These are phyloP conservation scores for Coniochaeta sp. DNA, from an alignment of 2,329 filamentous ascomycete species.

Conservation along the genomic window DNA sequence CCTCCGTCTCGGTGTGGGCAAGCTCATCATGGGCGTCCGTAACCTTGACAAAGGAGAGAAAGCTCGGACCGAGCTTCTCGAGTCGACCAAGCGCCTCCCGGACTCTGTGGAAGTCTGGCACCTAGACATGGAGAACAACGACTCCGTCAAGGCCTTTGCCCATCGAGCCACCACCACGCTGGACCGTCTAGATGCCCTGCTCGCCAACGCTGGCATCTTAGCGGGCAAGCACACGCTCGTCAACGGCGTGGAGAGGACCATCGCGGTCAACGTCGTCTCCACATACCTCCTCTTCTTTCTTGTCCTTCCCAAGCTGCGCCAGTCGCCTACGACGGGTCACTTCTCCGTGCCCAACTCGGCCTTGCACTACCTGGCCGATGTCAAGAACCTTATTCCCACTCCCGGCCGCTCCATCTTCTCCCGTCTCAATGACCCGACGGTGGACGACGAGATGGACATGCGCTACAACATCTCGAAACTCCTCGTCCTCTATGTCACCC, in stretches of 20 bases:
- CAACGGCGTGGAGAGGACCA: conserved; percentile 39
- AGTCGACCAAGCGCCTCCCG: conserved; percentile 3
- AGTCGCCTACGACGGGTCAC: conserved; percentile 11
- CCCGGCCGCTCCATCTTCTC: no score
- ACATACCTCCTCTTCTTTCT: conserved; percentile 21
- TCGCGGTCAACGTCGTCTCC: conserved; percentile 22
- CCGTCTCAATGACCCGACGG: no score
- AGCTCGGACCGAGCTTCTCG: conserved; percentile 14
- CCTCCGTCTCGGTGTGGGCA: conserved; percentile 21
- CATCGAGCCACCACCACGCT: conserved; percentile 22
- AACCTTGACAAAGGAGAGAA: conserved; percentile 19
- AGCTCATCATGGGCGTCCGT: conserved; percentile 31
- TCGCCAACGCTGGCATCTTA: conserved; percentile 36
- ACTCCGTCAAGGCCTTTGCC: conserved; percentile 32
- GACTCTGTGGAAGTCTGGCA: conserved; percentile 27
- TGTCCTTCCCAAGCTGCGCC: conserved; percentile 22
- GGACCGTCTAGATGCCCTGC: conserved; percentile 32
- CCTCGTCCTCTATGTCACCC: no score
- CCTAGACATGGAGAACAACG: conserved; percentile 32
- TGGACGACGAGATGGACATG: no score
- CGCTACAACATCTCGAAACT: no score
- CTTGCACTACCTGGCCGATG: conserved; percentile 16
- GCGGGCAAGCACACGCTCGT: conserved; percentile 25
- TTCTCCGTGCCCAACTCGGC: conserved; percentile 18
- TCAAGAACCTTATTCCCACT: no score